Base-by-base conservation (phyloP, 2,329 filamentous ascomycete species). In the Cordyceps javanica region DNA sequence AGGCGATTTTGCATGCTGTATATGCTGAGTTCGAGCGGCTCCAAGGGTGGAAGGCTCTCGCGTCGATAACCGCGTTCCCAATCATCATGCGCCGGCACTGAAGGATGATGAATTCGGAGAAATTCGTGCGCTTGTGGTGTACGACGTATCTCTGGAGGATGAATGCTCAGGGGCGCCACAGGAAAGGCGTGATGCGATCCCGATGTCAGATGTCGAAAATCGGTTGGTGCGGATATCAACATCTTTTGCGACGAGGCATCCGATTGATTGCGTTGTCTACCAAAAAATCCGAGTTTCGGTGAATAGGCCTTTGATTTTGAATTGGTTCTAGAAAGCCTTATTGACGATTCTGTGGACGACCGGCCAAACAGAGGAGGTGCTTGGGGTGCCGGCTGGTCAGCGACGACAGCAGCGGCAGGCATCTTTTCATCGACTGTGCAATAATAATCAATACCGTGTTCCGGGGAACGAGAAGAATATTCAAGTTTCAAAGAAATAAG, bases 161-260 rank as follows among this genome's bases (percentile, higher is more conserved):
- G 36, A 36, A 57, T 50, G 36, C 34, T 32, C n/a, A 50, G 30
- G 5, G 54, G 54, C 45, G 26, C 32, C 8, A 21, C 44, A 8
- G 45, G 54, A 19, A 57, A 50, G 26, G 54, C 45, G 38, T 50
- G 44, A 10, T 36, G 54, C 19, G 54, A 71, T 48, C 73, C 74
- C 19, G 78, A 79, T 56, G 79, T 71, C 50, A 86, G 63, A 70
- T 86, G 83, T 48, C 78, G 79, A 64, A 87, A 87, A 67, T 86
- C 75, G 49, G 77, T 77, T 3, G 83, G 83, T 21, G 74, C 74
- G 42, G 82, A 85, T 64, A 87, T 86, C 60, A 74, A 73, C 67
- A 79, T 78, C 68, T 79, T 74, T 69, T 77, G 80, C 65, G 77
- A 71, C 44, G 74, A 70, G 54, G 73, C 70, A 59, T 75, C 72